Base-by-base conservation (phyloP, 129 eudicot genomes). In the Lactuca saligna region DNA sequence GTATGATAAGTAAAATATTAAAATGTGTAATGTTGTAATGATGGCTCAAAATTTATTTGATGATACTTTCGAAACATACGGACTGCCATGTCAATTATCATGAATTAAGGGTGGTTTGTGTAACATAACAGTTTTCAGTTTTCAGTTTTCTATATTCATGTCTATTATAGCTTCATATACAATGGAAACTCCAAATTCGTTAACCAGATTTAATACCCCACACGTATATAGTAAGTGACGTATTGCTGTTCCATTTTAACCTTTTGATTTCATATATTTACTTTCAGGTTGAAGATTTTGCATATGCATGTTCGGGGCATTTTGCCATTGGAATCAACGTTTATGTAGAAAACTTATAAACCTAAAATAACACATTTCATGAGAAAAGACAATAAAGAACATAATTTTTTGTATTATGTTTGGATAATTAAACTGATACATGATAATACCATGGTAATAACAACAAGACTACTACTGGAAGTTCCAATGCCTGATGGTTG, bases 191-290 rank as follows among this genome's bases (percentile, higher is more conserved):
- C 38, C 37, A 39, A 37, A 39, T 17, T 57, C 13, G 53, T 56
- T 39, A 56, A 25, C 64, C 39, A 12, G 0, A 69, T 69, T 15
- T 69, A 25, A 66, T 70, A 72, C 29, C 42, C 34, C 29, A 39
- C 13, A 48, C 70, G 63, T 73, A 63, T 25, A 39, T 73, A 63
- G 70, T 29, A 38, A 73, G 65, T 63, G 57, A 63, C 60, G 50
- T 67, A 12, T 5, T 34, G 37, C 14, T 31, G n/a, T n/a, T n/a
- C n/a, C n/a, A n/a, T n/a, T n/a, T n/a, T n/a, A n/a, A n/a, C n/a
- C n/a, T n/a, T n/a, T n/a, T n/a, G n/a, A n/a, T n/a, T n/a, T n/a
- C n/a, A 46, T 46, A 46, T 46, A 42, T 42, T 8, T 42, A 42
- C 48, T 42, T 42, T 42, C 48, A 6, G 48, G 3, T 8, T 8